Conservation (phyloP, 768 basidiomycete genomes). For the Dentipellis fragilis region DNA sequence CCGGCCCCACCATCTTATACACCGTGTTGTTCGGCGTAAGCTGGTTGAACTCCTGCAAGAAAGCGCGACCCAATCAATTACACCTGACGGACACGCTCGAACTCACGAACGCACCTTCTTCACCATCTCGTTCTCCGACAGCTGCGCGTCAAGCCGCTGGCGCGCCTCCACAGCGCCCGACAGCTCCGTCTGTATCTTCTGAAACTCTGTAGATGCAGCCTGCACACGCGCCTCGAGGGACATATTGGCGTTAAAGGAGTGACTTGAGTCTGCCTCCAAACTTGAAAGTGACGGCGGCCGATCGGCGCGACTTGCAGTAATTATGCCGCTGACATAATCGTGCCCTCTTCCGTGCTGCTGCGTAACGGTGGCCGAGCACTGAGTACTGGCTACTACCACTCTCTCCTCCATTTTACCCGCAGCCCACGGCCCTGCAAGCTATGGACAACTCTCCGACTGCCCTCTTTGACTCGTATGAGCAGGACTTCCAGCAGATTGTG, state of each 20-base stretch:
- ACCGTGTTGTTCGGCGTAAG: constrained; percentile 70
- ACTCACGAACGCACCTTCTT: constrained; percentile 53
- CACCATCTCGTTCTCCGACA: constrained; percentile 86
- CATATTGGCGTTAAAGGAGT: constrained; percentile 21
- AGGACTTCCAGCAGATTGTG: constrained; percentile 82
- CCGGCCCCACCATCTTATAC: constrained; percentile 87
- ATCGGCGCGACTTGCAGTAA: too few species aligned
- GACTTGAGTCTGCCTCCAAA: too few species aligned
- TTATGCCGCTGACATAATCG: not conserved
- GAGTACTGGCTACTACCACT: not conserved
- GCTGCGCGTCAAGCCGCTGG: constrained; percentile 82
- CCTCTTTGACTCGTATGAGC: constrained; percentile 87
- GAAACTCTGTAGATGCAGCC: constrained; percentile 60
- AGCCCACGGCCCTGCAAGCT: constrained; percentile 1
- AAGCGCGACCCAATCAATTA: constrained; percentile 1
- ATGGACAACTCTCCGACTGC: constrained; percentile 83
- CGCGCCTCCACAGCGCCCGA: constrained; percentile 65
- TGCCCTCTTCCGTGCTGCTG: not conserved
- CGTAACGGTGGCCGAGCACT: not conserved
- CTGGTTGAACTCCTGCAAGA: constrained; percentile 64
- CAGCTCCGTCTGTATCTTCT: constrained; percentile 72
- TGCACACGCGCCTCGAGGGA: constrained; percentile 56
- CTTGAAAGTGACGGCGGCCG: too few species aligned
- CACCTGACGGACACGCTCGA: not conserved
- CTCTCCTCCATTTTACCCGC: not conserved